phyloP scores from a whole-genome alignment of 805 yeast genomes.

The Myxozyma neglecta region DNA sequence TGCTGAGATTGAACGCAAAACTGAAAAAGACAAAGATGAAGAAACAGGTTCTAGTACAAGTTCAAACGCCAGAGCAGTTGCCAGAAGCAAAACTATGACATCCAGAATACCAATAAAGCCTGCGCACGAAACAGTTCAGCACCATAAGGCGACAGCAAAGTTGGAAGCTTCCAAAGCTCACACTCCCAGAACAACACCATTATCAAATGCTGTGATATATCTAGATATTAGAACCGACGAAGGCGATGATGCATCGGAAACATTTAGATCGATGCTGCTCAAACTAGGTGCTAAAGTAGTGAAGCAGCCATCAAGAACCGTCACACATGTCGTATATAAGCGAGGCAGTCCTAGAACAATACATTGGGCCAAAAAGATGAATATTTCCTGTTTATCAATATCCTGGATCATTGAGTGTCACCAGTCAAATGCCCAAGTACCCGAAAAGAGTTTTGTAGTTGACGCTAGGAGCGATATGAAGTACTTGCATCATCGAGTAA shows the following conservation, averaged over 20 bases:
- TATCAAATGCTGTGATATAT: slow-evolving; percentile 20
- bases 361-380: slow-evolving; percentile 13
- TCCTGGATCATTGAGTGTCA: slow-evolving; percentile 29
- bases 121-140: neutral
- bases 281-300: slow-evolving; percentile 30
- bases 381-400: slow-evolving; percentile 17
- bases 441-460: slow-evolving; percentile 7
- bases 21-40: neutral
- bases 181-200: slow-evolving; percentile 2
- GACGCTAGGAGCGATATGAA: neutral
- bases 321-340: slow-evolving; percentile 32
- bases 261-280: slow-evolving; percentile 17
- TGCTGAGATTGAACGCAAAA: neutral
- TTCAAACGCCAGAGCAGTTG: neutral
- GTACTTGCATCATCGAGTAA: slow-evolving; percentile 9
- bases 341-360: slow-evolving; percentile 28
- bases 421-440: neutral
- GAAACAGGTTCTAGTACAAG: neutral
- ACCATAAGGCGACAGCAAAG: neutral
- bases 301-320: slow-evolving; percentile 8
- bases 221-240: slow-evolving; percentile 29
- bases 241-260: slow-evolving; percentile 29
- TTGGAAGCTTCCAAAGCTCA: neutral
- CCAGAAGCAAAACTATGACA: neutral
- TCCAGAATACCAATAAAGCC: slow-evolving; percentile 7